Conservation (phyloP, 2,329 filamentous ascomycete genomes). For the Ophiostoma ulmi region DNA sequence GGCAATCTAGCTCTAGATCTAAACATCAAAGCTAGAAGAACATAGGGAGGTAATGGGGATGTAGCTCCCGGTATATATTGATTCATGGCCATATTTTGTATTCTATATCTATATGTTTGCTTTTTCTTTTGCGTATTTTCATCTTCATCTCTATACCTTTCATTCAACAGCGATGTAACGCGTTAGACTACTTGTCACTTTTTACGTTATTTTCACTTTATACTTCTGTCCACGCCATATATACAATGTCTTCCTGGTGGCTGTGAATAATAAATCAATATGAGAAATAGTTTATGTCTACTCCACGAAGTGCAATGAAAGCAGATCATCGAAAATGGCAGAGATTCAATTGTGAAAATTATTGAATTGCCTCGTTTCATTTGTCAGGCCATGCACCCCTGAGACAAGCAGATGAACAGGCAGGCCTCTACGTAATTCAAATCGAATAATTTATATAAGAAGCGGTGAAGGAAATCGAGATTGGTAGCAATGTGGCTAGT, state of each 20-base stretch:
- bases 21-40: background rate
- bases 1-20: background rate
- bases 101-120: background rate
- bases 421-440: background rate
- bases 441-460: background rate
- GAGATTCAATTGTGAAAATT: background rate
- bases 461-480: background rate
- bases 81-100: background rate
- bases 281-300: background rate
- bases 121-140: background rate
- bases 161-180: background rate
- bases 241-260: background rate
- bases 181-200: background rate
- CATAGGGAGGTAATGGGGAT: background rate
- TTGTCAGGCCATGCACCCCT: background rate
- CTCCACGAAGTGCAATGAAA: background rate
- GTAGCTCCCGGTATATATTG: conserved; percentile 3
- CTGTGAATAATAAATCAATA: background rate
- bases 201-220: background rate
- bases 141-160: background rate
- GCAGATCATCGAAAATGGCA: background rate
- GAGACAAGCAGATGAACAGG: background rate
- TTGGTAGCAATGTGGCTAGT: no score
- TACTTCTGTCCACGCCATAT: background rate
- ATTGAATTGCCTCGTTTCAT: background rate